Percentiles rank a stretch among this genome's conserved stretches.
These are phyloP conservation scores for Paulownia fortunei DNA, from an alignment of 257 asterid genomes.

Conservation along the genomic window DNA sequence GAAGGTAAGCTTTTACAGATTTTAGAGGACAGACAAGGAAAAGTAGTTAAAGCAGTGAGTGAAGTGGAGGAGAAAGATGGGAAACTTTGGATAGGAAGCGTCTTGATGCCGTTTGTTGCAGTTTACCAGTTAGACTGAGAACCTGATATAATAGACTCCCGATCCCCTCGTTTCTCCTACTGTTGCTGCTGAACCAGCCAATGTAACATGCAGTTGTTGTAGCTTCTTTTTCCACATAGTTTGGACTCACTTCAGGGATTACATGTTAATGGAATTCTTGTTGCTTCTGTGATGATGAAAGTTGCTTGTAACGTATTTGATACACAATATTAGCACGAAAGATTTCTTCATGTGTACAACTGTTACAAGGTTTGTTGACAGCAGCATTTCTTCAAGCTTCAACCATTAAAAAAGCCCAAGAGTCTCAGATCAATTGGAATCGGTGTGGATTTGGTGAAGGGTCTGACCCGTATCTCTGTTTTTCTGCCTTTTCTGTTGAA, in stretches of 20 bases:
- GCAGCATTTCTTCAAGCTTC: background rate
- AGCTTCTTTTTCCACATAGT: background rate
- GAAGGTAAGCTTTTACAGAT: constrained; percentile 74
- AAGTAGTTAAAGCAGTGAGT: constrained; percentile 81
- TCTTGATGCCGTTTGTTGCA: constrained; percentile 78
- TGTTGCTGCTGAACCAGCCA: background rate
- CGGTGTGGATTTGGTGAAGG: too few species aligned
- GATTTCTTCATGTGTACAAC: background rate
- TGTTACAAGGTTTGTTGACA: background rate
- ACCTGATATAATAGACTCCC: background rate
- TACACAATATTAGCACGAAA: background rate
- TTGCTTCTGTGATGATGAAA: background rate
- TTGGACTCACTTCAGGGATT: background rate
- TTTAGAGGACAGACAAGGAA: constrained; percentile 81
- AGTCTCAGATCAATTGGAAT: too few species aligned
- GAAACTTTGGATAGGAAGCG: constrained; percentile 95
- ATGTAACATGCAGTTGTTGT: background rate
- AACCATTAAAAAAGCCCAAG: too few species aligned
- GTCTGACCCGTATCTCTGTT: too few species aligned
- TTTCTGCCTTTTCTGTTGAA: too few species aligned
- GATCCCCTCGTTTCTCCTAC: background rate
- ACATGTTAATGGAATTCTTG: constrained; percentile 20
- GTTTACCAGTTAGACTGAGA: constrained; percentile 63
- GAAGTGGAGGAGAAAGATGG: constrained; percentile 95
- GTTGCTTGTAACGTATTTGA: background rate